Conservation (phyloP, 768 basidiomycete species). For the Candolleomyces aberdarensis region DNA sequence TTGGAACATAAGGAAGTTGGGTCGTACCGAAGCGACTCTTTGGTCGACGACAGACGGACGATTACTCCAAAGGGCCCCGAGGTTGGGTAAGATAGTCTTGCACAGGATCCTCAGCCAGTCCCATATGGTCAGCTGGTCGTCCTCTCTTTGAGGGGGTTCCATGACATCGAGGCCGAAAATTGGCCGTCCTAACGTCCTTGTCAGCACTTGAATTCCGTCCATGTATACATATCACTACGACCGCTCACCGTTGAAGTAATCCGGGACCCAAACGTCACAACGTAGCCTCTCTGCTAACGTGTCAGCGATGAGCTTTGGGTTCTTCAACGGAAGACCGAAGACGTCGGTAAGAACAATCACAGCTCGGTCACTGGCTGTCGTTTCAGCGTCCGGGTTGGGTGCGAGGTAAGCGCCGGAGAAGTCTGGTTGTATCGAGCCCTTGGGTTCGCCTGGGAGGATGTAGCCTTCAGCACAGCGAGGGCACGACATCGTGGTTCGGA, state of each 20-base stretch:
- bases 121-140: conserved; percentile 26
- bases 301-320: conserved; percentile 58
- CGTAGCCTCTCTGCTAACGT: conserved; percentile 41
- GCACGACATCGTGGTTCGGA: too few relatives aligned
- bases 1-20: not conserved
- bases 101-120: conserved; percentile 28
- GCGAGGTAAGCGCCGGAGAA: conserved; percentile 43
- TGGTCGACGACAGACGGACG: conserved; percentile 29
- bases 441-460: conserved; percentile 43
- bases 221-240: not conserved
- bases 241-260: conserved; percentile 49
- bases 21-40: conserved; percentile 18
- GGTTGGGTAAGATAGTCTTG: conserved; percentile 20
- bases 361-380: conserved; percentile 20
- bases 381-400: conserved; percentile 10
- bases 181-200: not conserved
- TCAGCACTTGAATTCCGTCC: not conserved
- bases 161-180: not conserved
- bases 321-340: conserved; percentile 52
- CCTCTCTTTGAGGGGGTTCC: conserved; percentile 28
- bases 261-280: conserved; percentile 67
- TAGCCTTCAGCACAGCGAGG: conserved; percentile 22
- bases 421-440: conserved; percentile 34
- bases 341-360: conserved; percentile 56
- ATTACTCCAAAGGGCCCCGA: conserved; percentile 25